Evolutionary conservation across 345 rosid species (phyloP).

Genomic region (Lagerstroemia speciosa): DNA sequence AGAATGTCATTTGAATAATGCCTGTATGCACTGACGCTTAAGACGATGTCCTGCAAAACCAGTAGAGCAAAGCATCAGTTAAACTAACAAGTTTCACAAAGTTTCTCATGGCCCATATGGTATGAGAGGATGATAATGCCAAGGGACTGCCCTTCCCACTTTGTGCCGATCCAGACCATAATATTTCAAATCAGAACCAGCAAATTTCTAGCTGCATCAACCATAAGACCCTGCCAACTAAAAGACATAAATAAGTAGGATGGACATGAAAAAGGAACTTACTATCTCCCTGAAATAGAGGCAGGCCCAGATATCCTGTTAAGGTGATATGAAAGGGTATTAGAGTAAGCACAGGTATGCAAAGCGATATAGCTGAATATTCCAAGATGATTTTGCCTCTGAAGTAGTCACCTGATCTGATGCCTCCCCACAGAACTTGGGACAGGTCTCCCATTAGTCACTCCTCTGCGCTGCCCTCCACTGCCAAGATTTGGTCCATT

Average conservation of each 20-base stretch:
- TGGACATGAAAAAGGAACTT: background rate
- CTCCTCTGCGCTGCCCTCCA: conserved; percentile 29
- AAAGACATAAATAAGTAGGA: too few species aligned
- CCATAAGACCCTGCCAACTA: too few species aligned
- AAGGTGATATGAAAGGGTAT: background rate
- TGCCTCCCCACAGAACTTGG: conserved; percentile 33
- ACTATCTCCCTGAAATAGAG: conserved; percentile 16
- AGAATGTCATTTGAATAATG: background rate
- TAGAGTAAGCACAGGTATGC: conserved; percentile 1
- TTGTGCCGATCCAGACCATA: background rate
- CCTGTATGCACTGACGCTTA: background rate
- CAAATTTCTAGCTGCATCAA: background rate
- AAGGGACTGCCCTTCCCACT: background rate
- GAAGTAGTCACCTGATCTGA: conserved; percentile 41
- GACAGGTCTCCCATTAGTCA: conserved; percentile 33
- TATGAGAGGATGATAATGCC: background rate
- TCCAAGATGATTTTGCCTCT: background rate
- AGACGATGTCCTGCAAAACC: conserved; percentile 1
- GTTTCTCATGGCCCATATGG: too few species aligned
- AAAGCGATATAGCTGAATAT: background rate
- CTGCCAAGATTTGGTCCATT: conserved; percentile 29
- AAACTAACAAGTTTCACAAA: background rate
- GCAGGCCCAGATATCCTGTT: conserved; percentile 6
- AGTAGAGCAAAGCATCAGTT: background rate
- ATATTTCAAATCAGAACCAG: too few species aligned